phyloP scores from a whole-genome alignment of 345 rosid species.

The Nasturtium officinale region DNA sequence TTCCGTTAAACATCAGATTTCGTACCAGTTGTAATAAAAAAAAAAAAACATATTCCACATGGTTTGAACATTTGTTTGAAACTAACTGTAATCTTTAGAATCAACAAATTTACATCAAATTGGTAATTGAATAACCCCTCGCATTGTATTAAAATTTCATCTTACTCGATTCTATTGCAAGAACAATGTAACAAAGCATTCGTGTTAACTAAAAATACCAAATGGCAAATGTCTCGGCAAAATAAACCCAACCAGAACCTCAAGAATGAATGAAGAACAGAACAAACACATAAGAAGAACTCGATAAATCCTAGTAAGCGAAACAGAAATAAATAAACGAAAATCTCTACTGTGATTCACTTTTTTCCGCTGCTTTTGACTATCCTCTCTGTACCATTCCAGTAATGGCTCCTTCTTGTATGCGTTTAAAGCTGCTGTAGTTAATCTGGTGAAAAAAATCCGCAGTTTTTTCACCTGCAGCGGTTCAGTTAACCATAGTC shows the following conservation, averaged over 20 bases:
- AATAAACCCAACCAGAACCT: constrained; percentile 4
- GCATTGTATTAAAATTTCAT: background rate
- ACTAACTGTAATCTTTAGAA: background rate
- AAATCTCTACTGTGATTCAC: constrained; percentile 38
- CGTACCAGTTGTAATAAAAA: too few species aligned
- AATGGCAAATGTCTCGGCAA: background rate
- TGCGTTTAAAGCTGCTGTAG: constrained; percentile 25
- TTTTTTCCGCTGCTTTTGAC: constrained; percentile 22
- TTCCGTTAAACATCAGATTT: too few species aligned
- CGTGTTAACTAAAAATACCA: constrained; percentile 27
- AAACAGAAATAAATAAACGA: constrained; percentile 33
- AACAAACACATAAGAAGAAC: background rate
- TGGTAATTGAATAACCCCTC: background rate
- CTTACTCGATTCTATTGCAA: background rate
- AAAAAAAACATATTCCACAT: too few species aligned
- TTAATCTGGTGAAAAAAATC: constrained; percentile 12
- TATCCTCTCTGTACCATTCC: constrained; percentile 19
- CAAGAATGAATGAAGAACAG: constrained; percentile 17
- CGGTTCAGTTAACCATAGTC: constrained; percentile 11
- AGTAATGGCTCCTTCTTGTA: constrained; percentile 15
- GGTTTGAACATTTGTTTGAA: background rate
- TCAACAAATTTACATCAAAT: background rate
- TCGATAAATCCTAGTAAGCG: background rate
- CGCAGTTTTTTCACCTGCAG: constrained; percentile 26
- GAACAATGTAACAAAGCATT: constrained; percentile 19